Evolutionary conservation across 441 rosid genomes (phyloP), one percentile per base, ranked within the genome.

Genomic region (Pelargonium exstipulatum): DNA sequence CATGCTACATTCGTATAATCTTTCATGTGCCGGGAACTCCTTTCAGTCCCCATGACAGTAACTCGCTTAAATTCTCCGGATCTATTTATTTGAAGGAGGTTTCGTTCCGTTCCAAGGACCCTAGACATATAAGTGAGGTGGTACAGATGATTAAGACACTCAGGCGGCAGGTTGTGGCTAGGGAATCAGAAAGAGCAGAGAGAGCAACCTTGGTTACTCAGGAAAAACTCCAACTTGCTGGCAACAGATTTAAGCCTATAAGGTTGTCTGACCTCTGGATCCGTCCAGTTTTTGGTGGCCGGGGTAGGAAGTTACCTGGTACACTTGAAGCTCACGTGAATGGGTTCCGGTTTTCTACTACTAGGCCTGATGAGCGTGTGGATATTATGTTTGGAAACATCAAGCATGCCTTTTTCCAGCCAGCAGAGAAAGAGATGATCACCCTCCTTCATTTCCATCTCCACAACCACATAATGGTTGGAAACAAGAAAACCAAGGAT

Each of bases 1-100:
- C 62, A 18, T 80, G 86, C 72, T 80, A 83, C 64, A 81, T 88
- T 68, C 86, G 90, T 10, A 82, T 88, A 66, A 88, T 86, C 4
- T 88, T 88, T 67, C 85, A 80, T 69, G 85, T 88, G 55, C 90
- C 92, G 2, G 92, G 89, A n/a, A 84, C 87, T 0, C 84, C 92
- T 48, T 87, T 87, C 72, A 87, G 13, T 77, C 81, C 90, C 40
- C 88, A 79, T 32, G 92, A 88, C 73, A 62, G 83, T 9, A 82
- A 80, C 70, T 68, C 89, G 9, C 61, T 81, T n/a, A 88, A 88
- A 77, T 78, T 74, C 76, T 86, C 82, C 64, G 87, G 87, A 1
- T 74, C 88, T n/a, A 88, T 88, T 37, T 83, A 86, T 71, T 68
- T 88, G 68, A 88, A 86, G 66, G 90, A 83, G 74, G 85, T 83